phyloP scores from a whole-genome alignment of 345 rosid genomes.

The Schrenkiella parvula region DNA sequence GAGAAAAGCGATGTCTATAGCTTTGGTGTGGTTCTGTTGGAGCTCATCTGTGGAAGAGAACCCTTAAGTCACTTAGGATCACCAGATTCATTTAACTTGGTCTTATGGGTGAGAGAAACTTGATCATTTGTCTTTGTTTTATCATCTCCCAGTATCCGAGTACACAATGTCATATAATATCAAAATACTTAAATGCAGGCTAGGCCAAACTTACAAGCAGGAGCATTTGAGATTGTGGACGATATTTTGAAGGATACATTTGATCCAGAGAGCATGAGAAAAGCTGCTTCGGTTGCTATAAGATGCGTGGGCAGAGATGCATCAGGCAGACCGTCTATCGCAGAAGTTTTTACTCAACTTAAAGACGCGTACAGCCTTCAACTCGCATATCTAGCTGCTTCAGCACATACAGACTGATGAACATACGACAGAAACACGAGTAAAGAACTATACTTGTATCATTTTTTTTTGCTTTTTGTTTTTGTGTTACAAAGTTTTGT shows the following conservation, averaged over 20 bases:
- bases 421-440: slow-evolving; percentile 11
- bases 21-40: slow-evolving; percentile 85
- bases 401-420: slow-evolving; percentile 44
- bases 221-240: slow-evolving; percentile 77
- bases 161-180: background rate
- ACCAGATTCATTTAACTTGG: slow-evolving; percentile 93
- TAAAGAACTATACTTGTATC: slow-evolving; percentile 7
- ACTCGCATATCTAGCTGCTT: slow-evolving; percentile 65
- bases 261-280: slow-evolving; percentile 69
- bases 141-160: background rate
- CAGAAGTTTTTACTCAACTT: slow-evolving; percentile 56
- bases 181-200: slow-evolving; percentile 49
- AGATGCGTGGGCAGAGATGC: slow-evolving; percentile 83
- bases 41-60: slow-evolving; percentile 92
- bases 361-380: slow-evolving; percentile 77
- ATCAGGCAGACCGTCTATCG: slow-evolving; percentile 58
- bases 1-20: slow-evolving; percentile 94
- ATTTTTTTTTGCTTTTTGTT: background rate
- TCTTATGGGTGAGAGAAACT: slow-evolving; percentile 66
- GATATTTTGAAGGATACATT: slow-evolving; percentile 57
- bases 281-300: slow-evolving; percentile 53
- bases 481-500: slow-evolving; percentile 9
- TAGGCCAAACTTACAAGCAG: slow-evolving; percentile 86
- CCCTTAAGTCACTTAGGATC: slow-evolving; percentile 73
- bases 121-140: background rate